Evolutionary conservation across 148 eudicot species (phyloP).

Genomic region (Rhododendron williamsianum): DNA sequence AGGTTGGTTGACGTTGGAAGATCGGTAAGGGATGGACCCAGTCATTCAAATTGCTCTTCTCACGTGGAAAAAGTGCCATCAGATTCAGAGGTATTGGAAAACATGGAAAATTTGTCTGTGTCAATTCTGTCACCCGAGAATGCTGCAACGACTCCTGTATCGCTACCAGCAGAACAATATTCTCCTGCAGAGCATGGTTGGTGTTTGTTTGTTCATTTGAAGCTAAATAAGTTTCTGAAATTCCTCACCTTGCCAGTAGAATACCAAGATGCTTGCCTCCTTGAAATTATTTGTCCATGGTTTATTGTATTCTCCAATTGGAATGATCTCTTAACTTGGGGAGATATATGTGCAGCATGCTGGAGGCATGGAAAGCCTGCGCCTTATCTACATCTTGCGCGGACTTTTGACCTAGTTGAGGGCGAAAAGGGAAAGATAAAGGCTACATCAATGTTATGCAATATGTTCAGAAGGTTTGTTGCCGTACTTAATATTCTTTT

Average conservation of each 20-base stretch:
- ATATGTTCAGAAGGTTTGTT: constrained; percentile 94
- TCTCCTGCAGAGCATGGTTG: constrained; percentile 82
- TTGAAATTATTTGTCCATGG: constrained; percentile 5
- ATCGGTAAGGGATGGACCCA: constrained; percentile 25
- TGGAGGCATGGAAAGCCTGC: constrained; percentile 84
- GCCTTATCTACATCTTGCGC: constrained; percentile 84
- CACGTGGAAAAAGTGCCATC: constrained; percentile 25
- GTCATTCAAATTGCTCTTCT: constrained; percentile 20
- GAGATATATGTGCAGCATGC: constrained; percentile 62
- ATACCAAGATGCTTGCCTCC: neutral
- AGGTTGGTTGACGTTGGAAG: constrained; percentile 20
- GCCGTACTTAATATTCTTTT: neutral
- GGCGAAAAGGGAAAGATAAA: constrained; percentile 87
- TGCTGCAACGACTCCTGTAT: constrained; percentile 31
- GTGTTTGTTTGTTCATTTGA: constrained; percentile 17
- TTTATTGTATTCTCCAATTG: constrained; percentile 1
- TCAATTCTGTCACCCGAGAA: constrained; percentile 24
- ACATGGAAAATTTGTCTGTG: constrained; percentile 16
- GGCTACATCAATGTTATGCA: constrained; percentile 89
- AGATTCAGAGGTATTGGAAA: constrained; percentile 21
- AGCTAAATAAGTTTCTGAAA: constrained; percentile 5
- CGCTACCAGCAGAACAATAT: constrained; percentile 65
- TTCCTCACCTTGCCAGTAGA: neutral
- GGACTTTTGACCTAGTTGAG: constrained; percentile 87
- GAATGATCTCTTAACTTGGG: constrained; percentile 13